Evolutionary conservation across 2,329 filamentous ascomycete genomes (phyloP), one percentile per base, ranked within the genome.

Genomic region (Alternaria arborescens): DNA sequence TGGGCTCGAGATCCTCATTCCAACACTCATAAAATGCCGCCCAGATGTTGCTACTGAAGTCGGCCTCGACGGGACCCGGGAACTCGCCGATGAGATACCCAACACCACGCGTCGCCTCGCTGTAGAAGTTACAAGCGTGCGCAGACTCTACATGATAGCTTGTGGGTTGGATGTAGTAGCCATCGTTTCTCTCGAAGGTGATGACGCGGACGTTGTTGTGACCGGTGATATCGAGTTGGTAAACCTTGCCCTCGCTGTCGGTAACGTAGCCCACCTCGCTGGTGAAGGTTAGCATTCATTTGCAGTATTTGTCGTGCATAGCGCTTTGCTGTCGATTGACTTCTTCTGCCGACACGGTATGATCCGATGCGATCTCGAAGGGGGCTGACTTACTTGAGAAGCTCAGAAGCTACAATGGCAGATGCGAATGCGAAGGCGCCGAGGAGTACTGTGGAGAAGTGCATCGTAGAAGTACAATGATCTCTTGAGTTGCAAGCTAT

Each of bases 1-100:
- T 12, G 10, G 18, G 24, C 4, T 55, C 20, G n/a, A 20, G 5
- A 12, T 52, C 20, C 16, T 42, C 18, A 5, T 36, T 5, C 56
- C 56, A 62, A 30, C 60, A 65, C 46, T 52, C 32, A 26, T 62
- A 65, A 11, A 55, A 65, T 11, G 60, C 62, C 24, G 60, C 60
- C 57, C 53, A 62, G 16, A 60, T 16, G 1, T 10, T 11, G 2
- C 16, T n/a, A 3, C 41, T 50, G 28, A 65, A 65, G 4, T 24
- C 40, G 14, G 41, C 56, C 3, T 62, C 52, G 1, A 41, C 24
- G 5, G 54, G 56, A 4, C 62, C 62, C 12, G 22, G 8, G 7
- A 43, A 62, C 26, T 60, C 30, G 36, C 62, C 62, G 14, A 65
- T 52, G 24, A 53, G 46, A 11, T 51, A 55, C 5, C 62, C 62